Evolutionary conservation across 2,329 filamentous ascomycete species (phyloP).

Genomic region (Xylaria sp.): DNA sequence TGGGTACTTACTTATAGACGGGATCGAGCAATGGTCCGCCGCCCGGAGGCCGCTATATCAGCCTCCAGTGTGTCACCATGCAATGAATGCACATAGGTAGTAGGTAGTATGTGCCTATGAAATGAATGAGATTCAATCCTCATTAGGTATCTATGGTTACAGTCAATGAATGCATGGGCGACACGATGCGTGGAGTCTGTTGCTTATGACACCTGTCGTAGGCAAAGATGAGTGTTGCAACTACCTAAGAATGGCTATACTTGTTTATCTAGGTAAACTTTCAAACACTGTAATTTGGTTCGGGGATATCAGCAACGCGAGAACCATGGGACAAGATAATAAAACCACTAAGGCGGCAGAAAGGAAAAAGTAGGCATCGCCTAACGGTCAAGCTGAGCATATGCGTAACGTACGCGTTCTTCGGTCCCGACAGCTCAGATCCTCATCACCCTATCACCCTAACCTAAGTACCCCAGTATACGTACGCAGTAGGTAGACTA

Average conservation of each 20-base stretch:
- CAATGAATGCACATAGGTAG: background rate
- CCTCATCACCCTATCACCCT: background rate
- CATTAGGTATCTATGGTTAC: background rate
- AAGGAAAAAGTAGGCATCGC: background rate
- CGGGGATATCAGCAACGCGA: background rate
- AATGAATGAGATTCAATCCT: background rate
- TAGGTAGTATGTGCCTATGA: too few relatives aligned
- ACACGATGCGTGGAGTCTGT: background rate
- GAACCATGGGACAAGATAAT: too few relatives aligned
- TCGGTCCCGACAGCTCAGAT: constrained; percentile 26
- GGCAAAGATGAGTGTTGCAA: too few relatives aligned
- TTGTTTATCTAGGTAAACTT: too few relatives aligned
- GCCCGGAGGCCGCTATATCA: constrained; percentile 9
- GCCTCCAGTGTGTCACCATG: background rate
- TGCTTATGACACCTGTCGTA: background rate
- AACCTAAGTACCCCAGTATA: too few relatives aligned
- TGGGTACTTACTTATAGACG: background rate
- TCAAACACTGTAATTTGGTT: background rate
- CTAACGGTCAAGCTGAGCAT: constrained; percentile 12
- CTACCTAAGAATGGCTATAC: too few relatives aligned
- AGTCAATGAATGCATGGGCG: background rate
- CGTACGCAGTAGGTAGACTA: too few relatives aligned
- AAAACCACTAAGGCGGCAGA: background rate
- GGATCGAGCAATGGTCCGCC: constrained; percentile 6
- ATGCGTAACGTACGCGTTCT: background rate